These are phyloP conservation scores for Cladosporium velox DNA, from an alignment of 2,329 filamentous ascomycete genomes.

Conservation along the genomic window DNA sequence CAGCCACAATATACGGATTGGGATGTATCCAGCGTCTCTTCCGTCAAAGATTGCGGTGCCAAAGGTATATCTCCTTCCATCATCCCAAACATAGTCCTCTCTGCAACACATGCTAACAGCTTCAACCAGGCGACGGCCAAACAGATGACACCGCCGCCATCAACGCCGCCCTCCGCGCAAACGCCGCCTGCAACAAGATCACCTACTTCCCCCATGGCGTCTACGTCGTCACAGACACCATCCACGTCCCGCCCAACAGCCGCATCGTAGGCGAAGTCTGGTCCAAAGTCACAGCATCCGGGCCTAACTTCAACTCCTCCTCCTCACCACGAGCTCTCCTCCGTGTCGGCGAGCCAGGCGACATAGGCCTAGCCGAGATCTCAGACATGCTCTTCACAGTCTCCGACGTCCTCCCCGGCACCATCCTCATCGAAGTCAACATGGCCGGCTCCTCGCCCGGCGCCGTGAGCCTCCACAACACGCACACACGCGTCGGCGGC, in stretches of 20 bases:
- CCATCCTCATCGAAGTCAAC: conserved; percentile 53
- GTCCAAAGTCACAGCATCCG: conserved; percentile 59
- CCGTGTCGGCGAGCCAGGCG: conserved; percentile 65
- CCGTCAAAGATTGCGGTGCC: conserved; percentile 48
- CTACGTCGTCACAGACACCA: conserved; percentile 67
- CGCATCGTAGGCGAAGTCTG: conserved; percentile 64
- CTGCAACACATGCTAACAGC: conserved; percentile 28
- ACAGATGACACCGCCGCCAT: conserved; percentile 68
- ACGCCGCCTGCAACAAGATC: conserved; percentile 49
- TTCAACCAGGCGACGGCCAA: conserved; percentile 52
- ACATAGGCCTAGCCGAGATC: conserved; percentile 67
- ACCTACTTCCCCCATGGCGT: conserved; percentile 76
- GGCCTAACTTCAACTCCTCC: conserved; percentile 58
- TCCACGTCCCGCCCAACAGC: conserved; percentile 63
- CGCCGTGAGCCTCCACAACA: conserved; percentile 49
- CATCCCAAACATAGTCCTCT: no score
- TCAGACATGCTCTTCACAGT: conserved; percentile 64
- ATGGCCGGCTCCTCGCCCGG: conserved; percentile 50
- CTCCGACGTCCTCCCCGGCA: conserved; percentile 47
- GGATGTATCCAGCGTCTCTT: conserved; percentile 46
- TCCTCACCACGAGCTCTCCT: conserved; percentile 65
- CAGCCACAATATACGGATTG: conserved; percentile 49
- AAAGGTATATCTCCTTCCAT: conserved; percentile 20
- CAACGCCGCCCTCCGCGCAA: conserved; percentile 69
- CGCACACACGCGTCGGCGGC: conserved; percentile 41